Evolutionary conservation across 2,329 filamentous ascomycete species (phyloP).

Genomic region (Emmonsiellopsis sp.): DNA sequence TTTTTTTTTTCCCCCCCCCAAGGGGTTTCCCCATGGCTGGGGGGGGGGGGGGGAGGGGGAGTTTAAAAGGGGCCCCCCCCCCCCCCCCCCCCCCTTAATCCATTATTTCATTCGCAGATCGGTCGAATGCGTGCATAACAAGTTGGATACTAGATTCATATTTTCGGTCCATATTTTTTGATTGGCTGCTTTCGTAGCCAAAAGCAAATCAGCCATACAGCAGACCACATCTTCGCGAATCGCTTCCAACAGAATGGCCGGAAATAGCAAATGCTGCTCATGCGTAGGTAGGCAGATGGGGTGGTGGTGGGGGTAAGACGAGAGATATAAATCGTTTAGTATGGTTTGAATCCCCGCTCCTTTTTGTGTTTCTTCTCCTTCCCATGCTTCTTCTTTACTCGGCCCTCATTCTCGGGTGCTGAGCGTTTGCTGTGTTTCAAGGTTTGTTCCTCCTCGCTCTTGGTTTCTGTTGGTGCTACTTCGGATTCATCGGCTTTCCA

Average conservation of each 20-base stretch:
- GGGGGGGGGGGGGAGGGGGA: too few relatives aligned
- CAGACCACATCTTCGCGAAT: neutral
- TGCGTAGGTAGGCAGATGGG: neutral
- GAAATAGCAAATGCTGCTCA: neutral
- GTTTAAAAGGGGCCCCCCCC: too few relatives aligned
- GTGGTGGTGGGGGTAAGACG: neutral
- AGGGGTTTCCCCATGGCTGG: too few relatives aligned
- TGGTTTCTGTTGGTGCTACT: slow-evolving; percentile 4
- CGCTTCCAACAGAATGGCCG: neutral
- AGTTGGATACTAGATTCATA: too few relatives aligned
- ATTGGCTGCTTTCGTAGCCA: too few relatives aligned
- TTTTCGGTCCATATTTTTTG: too few relatives aligned
- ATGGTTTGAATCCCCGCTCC: slow-evolving; percentile 32
- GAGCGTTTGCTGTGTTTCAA: slow-evolving; percentile 2
- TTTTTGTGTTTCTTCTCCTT: slow-evolving; percentile 21
- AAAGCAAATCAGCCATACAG: too few relatives aligned
- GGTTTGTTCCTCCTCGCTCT: slow-evolving; percentile 8
- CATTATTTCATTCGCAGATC: too few relatives aligned
- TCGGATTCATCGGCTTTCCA: slow-evolving; percentile 22
- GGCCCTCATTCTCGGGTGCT: neutral
- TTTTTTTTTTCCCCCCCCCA: too few relatives aligned
- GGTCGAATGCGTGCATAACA: too few relatives aligned
- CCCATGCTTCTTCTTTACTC: slow-evolving; percentile 19
- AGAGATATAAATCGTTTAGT: slow-evolving; percentile 13
- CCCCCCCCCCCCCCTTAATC: too few relatives aligned